Conservation (phyloP, 306 rosid genomes). For the Vigna reflexopilosa region DNA sequence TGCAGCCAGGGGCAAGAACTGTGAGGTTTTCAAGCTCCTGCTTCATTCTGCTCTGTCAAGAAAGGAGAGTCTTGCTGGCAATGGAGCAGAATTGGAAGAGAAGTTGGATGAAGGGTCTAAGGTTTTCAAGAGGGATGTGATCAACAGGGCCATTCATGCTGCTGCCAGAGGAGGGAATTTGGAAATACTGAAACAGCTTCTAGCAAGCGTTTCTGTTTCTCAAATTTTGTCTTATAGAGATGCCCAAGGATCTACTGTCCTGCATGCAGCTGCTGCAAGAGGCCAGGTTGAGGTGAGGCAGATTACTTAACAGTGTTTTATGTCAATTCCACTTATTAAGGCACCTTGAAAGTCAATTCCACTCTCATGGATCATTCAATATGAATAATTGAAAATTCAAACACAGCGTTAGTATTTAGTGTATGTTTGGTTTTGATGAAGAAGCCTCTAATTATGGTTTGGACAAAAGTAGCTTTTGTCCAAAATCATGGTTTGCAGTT, state of each 20-base stretch:
- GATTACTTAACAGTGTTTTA: conserved; percentile 5
- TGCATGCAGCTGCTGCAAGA: conserved; percentile 86
- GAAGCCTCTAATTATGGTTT: background rate
- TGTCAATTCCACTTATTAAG: background rate
- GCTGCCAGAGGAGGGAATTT: conserved; percentile 93
- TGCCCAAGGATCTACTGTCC: conserved; percentile 74
- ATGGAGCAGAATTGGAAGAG: conserved; percentile 47
- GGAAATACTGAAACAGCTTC: conserved; percentile 70
- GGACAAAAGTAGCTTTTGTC: background rate
- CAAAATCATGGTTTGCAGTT: background rate
- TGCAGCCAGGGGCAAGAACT: conserved; percentile 85
- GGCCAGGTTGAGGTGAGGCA: conserved; percentile 86
- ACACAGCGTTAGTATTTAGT: background rate
- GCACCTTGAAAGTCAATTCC: background rate
- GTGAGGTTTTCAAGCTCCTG: conserved; percentile 67
- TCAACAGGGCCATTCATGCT: conserved; percentile 86
- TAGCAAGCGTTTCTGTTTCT: conserved; percentile 44
- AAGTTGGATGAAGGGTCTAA: conserved; percentile 53
- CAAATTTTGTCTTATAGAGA: conserved; percentile 70
- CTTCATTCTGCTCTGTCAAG: conserved; percentile 65
- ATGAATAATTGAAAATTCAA: background rate
- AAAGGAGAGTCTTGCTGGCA: conserved; percentile 44
- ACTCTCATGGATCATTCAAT: background rate
- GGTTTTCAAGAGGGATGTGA: conserved; percentile 74
- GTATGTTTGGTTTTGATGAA: background rate